phyloP scores from a whole-genome alignment of 495 filamentous ascomycete genomes.

The Durotheca rogersii region DNA sequence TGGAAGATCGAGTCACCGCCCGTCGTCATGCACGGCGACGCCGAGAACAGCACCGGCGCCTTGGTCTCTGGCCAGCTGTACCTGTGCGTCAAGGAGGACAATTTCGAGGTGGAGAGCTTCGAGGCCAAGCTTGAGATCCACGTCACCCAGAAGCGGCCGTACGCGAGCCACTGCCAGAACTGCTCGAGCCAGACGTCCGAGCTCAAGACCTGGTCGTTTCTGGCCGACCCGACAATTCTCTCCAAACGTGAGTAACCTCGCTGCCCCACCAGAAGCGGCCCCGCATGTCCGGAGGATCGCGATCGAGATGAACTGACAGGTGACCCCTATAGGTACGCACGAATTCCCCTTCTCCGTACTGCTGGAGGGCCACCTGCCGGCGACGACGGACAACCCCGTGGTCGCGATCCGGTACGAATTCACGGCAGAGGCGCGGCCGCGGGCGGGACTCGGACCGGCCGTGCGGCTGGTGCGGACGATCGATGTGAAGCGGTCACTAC shows the following conservation, averaged over 20 bases:
- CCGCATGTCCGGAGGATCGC: neutral
- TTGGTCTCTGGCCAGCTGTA: constrained; percentile 83
- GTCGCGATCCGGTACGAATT: constrained; percentile 78
- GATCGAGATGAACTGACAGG: too few relatives aligned
- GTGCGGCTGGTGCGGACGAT: constrained; percentile 65
- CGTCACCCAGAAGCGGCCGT: constrained; percentile 75
- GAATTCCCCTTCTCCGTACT: constrained; percentile 91
- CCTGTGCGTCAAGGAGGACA: constrained; percentile 64
- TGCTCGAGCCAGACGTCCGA: constrained; percentile 70
- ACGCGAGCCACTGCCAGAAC: constrained; percentile 70
- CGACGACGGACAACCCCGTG: constrained; percentile 71
- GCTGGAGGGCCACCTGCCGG: constrained; percentile 82
- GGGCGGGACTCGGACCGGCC: constrained; percentile 54
- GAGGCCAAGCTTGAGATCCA: constrained; percentile 66
- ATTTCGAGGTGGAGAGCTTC: constrained; percentile 67
- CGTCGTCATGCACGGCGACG: constrained; percentile 74
- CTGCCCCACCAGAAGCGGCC: neutral
- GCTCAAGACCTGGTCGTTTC: constrained; percentile 74
- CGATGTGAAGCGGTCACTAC: constrained; percentile 72
- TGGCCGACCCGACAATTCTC: constrained; percentile 65
- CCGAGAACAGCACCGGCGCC: constrained; percentile 77
- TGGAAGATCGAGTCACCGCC: constrained; percentile 89
- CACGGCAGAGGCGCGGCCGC: constrained; percentile 62
- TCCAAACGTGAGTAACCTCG: constrained; percentile 52
- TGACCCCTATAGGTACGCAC: constrained; percentile 65